Evolutionary conservation across 495 filamentous ascomycete genomes (phyloP), one percentile per base, ranked within the genome.

Genomic region (Aspergillus avenaceus): DNA sequence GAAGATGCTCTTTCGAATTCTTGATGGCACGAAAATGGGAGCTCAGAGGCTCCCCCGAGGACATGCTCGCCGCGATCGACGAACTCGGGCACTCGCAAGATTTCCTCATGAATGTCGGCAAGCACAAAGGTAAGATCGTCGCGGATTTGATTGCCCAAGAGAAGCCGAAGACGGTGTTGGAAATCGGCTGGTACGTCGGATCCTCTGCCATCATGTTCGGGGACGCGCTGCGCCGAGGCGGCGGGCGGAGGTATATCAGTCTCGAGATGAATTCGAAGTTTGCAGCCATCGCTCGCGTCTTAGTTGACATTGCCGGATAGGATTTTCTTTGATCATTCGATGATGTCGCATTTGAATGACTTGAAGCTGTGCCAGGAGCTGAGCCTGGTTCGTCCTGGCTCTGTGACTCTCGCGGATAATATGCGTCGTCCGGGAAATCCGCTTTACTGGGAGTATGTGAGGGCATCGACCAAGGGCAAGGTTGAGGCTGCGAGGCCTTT

Each of bases 141-240:
- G 69, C 70, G 1, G 64, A 81, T 29, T 54, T 86, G 5, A 86
- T 90, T 42, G 60, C 62, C 3, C 61, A 81, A 31, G 56, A 71
- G 27, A 82, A 79, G 53, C 87, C 87, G 0, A 41, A 69, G 12
- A 68, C 70, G 4, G 81, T 88, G 61, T 72, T 90, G 25, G 87
- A 91, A 63, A 70, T 90, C 11, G 87, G 87, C 29, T 83, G 83
- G 13, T 91, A 89, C 60, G 66, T 88, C 32, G 87, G 87, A 19
- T 89, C 87, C 67, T 86, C 83, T 0, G 78, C 80, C 31, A 75
- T 88, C 42, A 63, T 83, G 5, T 87, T 87, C 47, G 82, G 74
- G 24, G 65, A 73, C n/a, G 77, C 81, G 6, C 47, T 86, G 2
- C 66, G 70, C 19, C 57, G 70, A 12, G 69, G 67, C 13, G 77